These are phyloP conservation scores for Cucurbita maxima DNA, from an alignment of 306 rosid genomes.

Conservation along the genomic window DNA sequence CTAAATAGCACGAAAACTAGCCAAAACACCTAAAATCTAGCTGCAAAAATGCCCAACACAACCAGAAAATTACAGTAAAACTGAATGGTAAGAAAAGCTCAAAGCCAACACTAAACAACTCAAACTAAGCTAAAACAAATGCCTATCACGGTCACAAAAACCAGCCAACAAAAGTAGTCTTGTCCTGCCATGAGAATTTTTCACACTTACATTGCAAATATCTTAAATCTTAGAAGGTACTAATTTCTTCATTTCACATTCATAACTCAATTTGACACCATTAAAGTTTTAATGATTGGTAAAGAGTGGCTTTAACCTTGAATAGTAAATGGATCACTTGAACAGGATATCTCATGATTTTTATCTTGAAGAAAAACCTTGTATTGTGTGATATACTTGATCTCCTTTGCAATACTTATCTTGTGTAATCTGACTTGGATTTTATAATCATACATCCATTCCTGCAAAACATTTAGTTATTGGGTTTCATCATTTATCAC, in stretches of 20 bases:
- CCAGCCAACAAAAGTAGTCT: background rate
- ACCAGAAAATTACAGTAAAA: background rate
- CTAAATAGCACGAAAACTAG: background rate
- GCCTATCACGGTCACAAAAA: background rate
- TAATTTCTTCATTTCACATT: background rate
- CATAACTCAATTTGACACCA: background rate
- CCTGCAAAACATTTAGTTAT: background rate
- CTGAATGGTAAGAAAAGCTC: background rate
- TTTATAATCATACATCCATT: background rate
- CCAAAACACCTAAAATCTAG: background rate
- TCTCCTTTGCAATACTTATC: background rate
- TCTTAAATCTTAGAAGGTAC: background rate
- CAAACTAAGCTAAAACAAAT: background rate
- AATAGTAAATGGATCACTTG: background rate
- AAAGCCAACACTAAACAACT: background rate
- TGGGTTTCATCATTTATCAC: background rate
- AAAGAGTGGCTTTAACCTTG: background rate
- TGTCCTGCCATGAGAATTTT: background rate
- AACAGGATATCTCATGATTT: background rate
- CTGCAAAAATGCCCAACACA: background rate
- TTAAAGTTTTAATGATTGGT: background rate
- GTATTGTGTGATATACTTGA: background rate
- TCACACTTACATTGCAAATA: background rate
- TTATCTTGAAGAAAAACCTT: background rate
- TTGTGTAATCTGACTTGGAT: background rate